Base-by-base conservation (phyloP, 345 rosid genomes). In the Eucalyptus pauciflora region DNA sequence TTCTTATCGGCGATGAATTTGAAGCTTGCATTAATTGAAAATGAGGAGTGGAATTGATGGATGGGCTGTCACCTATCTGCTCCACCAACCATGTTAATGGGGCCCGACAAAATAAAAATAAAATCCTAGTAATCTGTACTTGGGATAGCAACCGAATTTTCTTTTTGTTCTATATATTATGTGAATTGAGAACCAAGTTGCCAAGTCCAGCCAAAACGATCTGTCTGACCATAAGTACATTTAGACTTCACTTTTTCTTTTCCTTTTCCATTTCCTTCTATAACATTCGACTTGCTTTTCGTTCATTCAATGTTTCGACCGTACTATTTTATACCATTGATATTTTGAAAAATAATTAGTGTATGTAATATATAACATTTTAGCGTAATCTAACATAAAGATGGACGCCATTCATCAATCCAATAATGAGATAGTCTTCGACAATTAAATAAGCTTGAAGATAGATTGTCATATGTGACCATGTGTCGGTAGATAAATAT, bases 401-500 rank as follows among this genome's bases (percentile, higher is more conserved):
- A 60, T 60, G n/a, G 67, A 60, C 67, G 1, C n/a, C 31, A 12
- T 27, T 60, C 29, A 25, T 60, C 67, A 2, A 60, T 27, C 1
- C 2, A 60, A 25, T 27, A 25, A 25, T 60, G 2, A 60, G 1
- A 60, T 11, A 11, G 13, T 60, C 67, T 62, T 62, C 0, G 33
- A 62, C 29, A 62, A 62, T 13, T 62, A 62, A 27, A 29, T 62
- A 29, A 62, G 4, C 14, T 62, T 4, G 1, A 27, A 27, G 31
- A 62, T 62, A 1, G 31, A 29, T 62, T 6, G 33, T 62, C 69
- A 29, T 13, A 29, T 13, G 0, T 62, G 33, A 62, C 15, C 16
- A 29, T 1, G 64, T 27, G 0, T 62, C 8, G 8, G 6, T 0
- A 29, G 7, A 62, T 6, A 0, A 62, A 62, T 27, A 27, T 29